Evolutionary conservation across 2,329 filamentous ascomycete genomes (phyloP).

Genomic region (Apiospora kogelbergensis): DNA sequence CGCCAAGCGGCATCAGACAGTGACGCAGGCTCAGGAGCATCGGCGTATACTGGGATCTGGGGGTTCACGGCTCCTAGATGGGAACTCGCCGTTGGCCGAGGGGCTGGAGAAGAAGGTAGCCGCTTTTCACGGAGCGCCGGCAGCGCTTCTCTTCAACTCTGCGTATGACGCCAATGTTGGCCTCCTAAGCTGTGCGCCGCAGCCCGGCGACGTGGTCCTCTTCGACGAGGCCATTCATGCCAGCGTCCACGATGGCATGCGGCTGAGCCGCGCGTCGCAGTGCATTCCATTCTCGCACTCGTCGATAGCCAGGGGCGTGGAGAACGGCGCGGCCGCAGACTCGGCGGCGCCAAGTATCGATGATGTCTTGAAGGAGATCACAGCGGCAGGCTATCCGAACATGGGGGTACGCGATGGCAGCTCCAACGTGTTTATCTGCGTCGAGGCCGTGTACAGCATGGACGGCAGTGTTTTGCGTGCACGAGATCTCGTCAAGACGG

Average conservation of each 20-base stretch:
- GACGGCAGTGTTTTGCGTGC: conserved; percentile 62
- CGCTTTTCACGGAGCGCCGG: conserved; percentile 43
- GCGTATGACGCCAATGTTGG: conserved; percentile 68
- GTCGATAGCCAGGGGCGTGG: conserved; percentile 37
- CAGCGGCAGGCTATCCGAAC: conserved; percentile 16
- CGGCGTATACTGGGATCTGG: conserved; percentile 41
- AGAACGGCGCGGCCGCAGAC: conserved; percentile 8
- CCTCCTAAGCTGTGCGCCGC: conserved; percentile 60
- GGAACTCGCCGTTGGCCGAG: conserved; percentile 47
- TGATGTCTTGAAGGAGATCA: conserved; percentile 24
- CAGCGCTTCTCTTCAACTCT: conserved; percentile 55
- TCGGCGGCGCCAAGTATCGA: conserved; percentile 29
- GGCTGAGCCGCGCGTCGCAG: conserved; percentile 54
- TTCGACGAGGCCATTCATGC: conserved; percentile 79
- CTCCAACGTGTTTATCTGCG: conserved; percentile 63
- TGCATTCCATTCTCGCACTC: conserved; percentile 59
- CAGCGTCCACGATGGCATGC: conserved; percentile 77
- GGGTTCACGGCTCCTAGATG: conserved; percentile 54
- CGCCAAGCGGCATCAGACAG: not conserved
- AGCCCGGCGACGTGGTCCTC: conserved; percentile 61
- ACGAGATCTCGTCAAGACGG: conserved; percentile 61
- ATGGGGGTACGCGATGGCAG: conserved; percentile 17
- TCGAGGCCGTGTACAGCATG: conserved; percentile 80
- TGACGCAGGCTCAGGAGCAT: not conserved
- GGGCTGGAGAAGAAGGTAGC: conserved; percentile 47